These are phyloP conservation scores for Puccinellia tenuiflora DNA, from an alignment of 176 grass and related monocot genomes.

Conservation along the genomic window DNA sequence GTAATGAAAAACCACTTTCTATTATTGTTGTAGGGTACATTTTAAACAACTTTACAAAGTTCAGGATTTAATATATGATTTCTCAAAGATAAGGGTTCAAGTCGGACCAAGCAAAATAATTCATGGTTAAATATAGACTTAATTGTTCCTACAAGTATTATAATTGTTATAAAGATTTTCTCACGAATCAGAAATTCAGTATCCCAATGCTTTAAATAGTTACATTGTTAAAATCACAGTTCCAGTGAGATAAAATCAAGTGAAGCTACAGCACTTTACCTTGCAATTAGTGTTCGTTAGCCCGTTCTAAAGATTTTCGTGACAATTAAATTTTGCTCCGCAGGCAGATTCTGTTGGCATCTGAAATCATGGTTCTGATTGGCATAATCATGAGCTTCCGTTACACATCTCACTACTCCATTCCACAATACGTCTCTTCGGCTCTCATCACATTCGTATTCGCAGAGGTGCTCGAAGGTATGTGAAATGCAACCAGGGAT, in stretches of 20 bases:
- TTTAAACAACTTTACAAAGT: background rate
- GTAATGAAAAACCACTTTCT: background rate
- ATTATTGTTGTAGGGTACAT: background rate
- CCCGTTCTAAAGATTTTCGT: background rate
- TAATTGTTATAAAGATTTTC: background rate
- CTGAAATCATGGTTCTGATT: slow-evolving; percentile 79
- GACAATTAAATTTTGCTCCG: background rate
- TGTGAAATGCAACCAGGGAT: background rate
- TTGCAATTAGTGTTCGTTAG: background rate
- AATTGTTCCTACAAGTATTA: background rate
- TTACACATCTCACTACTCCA: slow-evolving; percentile 53
- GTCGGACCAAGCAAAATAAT: background rate
- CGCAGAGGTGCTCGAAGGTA: slow-evolving; percentile 96
- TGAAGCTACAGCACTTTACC: background rate
- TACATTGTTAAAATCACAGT: background rate
- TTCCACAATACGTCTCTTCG: slow-evolving; percentile 71
- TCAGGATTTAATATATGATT: background rate
- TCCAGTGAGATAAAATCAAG: background rate
- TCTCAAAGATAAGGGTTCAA: background rate
- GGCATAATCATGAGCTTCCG: slow-evolving; percentile 80
- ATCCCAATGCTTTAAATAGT: background rate
- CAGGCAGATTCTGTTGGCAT: slow-evolving; percentile 84
- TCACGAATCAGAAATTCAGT: background rate
- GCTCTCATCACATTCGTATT: slow-evolving; percentile 92
- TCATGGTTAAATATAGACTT: background rate